These are phyloP conservation scores for Fraxinus sp. DNA, from an alignment of 305 asterid species.

Conservation along the genomic window DNA sequence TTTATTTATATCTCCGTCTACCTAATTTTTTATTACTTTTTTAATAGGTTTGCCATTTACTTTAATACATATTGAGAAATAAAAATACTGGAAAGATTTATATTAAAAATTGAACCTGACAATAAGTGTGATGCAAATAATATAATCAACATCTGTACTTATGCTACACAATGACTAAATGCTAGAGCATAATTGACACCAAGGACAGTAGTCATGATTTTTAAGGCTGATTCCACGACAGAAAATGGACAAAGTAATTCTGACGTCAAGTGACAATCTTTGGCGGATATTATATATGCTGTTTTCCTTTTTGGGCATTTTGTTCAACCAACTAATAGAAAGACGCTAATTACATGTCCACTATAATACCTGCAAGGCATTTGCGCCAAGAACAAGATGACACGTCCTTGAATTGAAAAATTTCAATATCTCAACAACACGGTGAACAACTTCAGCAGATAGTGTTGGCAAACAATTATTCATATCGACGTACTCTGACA, in stretches of 20 bases:
- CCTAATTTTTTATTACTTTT: background rate
- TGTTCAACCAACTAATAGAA: background rate
- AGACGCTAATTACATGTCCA: background rate
- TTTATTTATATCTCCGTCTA: background rate
- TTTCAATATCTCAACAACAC: slow-evolving; percentile 91
- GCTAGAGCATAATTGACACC: background rate
- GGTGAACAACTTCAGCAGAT: slow-evolving; percentile 93
- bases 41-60: background rate
- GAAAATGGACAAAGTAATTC: background rate
- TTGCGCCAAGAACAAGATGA: slow-evolving; percentile 99
- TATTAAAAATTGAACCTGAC: background rate
- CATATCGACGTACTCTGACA: slow-evolving; percentile 89
- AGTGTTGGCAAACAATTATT: slow-evolving; percentile 68
- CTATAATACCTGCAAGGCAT: slow-evolving; percentile 88
- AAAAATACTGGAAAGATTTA: background rate
- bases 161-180: background rate
- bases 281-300: background rate
- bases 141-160: background rate
- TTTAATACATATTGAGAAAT: background rate
- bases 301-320: background rate
- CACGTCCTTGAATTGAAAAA: slow-evolving; percentile 91
- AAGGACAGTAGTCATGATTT: background rate
- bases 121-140: background rate
- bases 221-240: background rate
- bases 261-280: background rate